Percentiles rank a stretch among this genome's conserved stretches.
Evolutionary conservation across 306 rosid genomes (phyloP).

Genomic region (Cyclanthera cordifolia): DNA sequence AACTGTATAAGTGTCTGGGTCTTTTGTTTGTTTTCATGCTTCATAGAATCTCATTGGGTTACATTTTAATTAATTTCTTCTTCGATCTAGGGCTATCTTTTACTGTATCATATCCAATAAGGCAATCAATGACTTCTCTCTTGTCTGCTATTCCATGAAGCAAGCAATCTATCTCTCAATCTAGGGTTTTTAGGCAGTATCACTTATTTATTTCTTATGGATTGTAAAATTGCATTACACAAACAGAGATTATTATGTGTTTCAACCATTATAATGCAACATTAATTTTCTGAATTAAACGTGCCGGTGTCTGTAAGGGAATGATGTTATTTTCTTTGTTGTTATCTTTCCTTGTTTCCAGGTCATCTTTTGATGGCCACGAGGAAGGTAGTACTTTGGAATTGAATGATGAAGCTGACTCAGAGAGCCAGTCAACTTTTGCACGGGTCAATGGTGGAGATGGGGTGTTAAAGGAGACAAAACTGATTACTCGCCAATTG

Average conservation of each 20-base stretch:
- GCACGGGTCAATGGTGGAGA: constrained; percentile 46
- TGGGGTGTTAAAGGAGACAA: constrained; percentile 38
- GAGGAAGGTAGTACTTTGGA: constrained; percentile 60
- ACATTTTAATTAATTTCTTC: no score
- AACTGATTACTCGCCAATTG: constrained; percentile 45
- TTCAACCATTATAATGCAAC: neutral
- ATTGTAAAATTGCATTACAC: neutral
- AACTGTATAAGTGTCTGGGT: no score
- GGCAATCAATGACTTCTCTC: neutral
- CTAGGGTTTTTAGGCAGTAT: no score
- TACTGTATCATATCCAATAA: neutral
- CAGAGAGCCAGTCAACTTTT: constrained; percentile 39
- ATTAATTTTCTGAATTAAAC: constrained; percentile 1
- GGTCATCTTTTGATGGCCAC: constrained; percentile 67
- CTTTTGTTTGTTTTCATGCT: no score
- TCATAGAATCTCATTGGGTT: no score
- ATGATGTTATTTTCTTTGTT: neutral
- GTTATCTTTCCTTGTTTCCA: constrained; percentile 24
- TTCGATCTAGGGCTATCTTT: neutral
- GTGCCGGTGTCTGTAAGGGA: neutral
- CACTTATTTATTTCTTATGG: neutral
- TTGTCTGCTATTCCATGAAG: no score
- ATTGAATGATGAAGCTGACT: constrained; percentile 41
- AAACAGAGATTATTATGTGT: neutral
- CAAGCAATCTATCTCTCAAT: no score